Evolutionary conservation across 129 eudicot genomes (phyloP).

Genomic region (Flaveria bidentis): DNA sequence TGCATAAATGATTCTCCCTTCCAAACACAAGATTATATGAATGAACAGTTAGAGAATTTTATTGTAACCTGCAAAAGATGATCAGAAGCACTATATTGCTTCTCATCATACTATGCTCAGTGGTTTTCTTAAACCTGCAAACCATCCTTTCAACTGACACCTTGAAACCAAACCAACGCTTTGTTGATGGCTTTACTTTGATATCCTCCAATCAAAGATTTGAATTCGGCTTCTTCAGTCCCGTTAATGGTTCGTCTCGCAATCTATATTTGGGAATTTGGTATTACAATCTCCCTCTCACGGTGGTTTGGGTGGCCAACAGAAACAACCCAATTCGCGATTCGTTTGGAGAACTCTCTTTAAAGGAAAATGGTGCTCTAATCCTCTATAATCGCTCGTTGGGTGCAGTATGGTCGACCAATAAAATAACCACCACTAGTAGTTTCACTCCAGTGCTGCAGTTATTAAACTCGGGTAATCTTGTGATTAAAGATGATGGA

Average conservation of each 20-base stretch:
- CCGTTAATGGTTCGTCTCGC: slow-evolving; percentile 23
- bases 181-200: slow-evolving; percentile 45
- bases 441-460: slow-evolving; percentile 30
- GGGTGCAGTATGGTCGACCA: slow-evolving; percentile 34
- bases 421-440: not conserved
- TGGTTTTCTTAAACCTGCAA: slow-evolving; percentile 18
- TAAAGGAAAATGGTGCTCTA: slow-evolving; percentile 31
- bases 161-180: slow-evolving; percentile 27
- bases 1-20: slow-evolving; percentile 10
- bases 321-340: slow-evolving; percentile 37
- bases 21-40: slow-evolving; percentile 9
- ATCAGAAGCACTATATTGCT: slow-evolving; percentile 1
- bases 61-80: slow-evolving; percentile 26
- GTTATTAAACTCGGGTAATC: slow-evolving; percentile 47
- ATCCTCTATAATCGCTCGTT: slow-evolving; percentile 13
- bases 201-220: slow-evolving; percentile 41
- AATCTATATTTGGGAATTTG: slow-evolving; percentile 44
- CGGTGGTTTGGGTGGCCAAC: slow-evolving; percentile 62
- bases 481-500: slow-evolving; percentile 43
- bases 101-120: slow-evolving; percentile 7
- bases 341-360: slow-evolving; percentile 28
- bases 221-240: slow-evolving; percentile 50
- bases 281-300: slow-evolving; percentile 42
- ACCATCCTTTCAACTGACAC: slow-evolving; percentile 19
- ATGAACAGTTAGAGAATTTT: not conserved